Evolutionary conservation across 192 early-diverging fungal species (phyloP).

Genomic region (Entophlyctis helioformis): DNA sequence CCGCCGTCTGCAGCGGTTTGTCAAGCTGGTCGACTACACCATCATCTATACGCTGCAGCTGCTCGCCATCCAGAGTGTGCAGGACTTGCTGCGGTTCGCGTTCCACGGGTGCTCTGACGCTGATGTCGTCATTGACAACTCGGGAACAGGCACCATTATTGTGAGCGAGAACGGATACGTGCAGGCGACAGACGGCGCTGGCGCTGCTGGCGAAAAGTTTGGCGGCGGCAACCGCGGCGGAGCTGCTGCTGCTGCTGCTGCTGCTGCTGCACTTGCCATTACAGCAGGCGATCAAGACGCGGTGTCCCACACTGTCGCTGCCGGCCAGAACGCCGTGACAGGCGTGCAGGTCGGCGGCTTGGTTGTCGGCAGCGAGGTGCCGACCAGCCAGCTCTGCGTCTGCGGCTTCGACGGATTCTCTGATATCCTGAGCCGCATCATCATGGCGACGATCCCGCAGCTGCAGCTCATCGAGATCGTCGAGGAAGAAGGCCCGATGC

Average conservation of each 20-base stretch:
- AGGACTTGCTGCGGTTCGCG: slow-evolving; percentile 24
- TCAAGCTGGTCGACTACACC: slow-evolving; percentile 47
- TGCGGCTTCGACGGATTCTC: slow-evolving; percentile 41
- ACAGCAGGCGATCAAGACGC: too few species aligned
- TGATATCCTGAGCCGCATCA: slow-evolving; percentile 23
- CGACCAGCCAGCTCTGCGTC: slow-evolving; percentile 23
- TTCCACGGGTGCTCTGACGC: slow-evolving; percentile 32
- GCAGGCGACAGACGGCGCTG: too few species aligned
- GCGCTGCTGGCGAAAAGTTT: not conserved
- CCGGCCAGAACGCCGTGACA: not conserved
- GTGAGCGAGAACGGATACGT: too few species aligned
- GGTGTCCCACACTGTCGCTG: too few species aligned
- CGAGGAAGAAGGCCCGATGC: slow-evolving; percentile 15
- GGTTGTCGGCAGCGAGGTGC: slow-evolving; percentile 34
- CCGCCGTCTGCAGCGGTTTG: slow-evolving; percentile 39
- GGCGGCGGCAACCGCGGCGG: too few species aligned
- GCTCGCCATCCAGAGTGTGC: slow-evolving; percentile 29
- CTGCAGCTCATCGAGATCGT: slow-evolving; percentile 19
- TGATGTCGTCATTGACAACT: slow-evolving; percentile 35
- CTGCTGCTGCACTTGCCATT: too few species aligned
- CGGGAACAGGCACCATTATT: too few species aligned
- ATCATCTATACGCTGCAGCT: slow-evolving; percentile 35
- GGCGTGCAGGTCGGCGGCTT: slow-evolving; percentile 40
- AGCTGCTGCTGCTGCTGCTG: too few species aligned
- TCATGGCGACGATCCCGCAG: slow-evolving; percentile 9